Evolutionary conservation across 140 eudicot species (phyloP), one percentile per base, ranked within the genome.

Genomic region (Oenanthe javanica): DNA sequence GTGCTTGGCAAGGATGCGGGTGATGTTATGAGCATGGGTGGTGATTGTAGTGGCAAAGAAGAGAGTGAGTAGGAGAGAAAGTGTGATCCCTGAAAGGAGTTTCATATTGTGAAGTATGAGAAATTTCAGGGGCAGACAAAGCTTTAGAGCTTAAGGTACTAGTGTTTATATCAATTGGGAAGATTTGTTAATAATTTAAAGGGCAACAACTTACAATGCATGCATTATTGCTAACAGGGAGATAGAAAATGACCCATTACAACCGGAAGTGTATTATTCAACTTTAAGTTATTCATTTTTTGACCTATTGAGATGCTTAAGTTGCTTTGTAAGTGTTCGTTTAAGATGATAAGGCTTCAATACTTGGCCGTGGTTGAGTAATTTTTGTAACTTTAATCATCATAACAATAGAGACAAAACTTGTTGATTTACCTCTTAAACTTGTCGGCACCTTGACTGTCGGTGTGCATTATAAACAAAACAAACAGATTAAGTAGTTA

Each of bases 1-100:
- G 85, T 76, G 78, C 63, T 87, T 81, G 1, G 84, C 89, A 4
- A 94, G 89, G 42, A 94, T 91, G 81, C 27, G 76, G 73, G 97
- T 94, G 86, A 94, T 90, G 82, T 94, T 94, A 91, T 91, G 96
- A 5, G 87, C 92, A 11, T 72, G 2, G 79, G 84, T 80, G 82
- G 83, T 43, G 72, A 76, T 49, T 4, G 72, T 27, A 42, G 88
- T 55, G 76, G 70, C 80, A 18, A 80, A 67, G 50, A 84, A 66
- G 18, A 87, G 36, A 64, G 87, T 19, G 25, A 78, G 72, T 14
- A 85, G 57, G 50, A 82, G 27, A n/a, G 83, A 13, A 48, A 88
- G 46, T 11, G 85, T 55, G 79, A 80, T 81, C 81, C 81, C 90
- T 77, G 84, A 38, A 79, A 85, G 61, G 64, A 74, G 42, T 42